phyloP scores from a whole-genome alignment of 805 yeast genomes.

The Myxozyma monticola region DNA sequence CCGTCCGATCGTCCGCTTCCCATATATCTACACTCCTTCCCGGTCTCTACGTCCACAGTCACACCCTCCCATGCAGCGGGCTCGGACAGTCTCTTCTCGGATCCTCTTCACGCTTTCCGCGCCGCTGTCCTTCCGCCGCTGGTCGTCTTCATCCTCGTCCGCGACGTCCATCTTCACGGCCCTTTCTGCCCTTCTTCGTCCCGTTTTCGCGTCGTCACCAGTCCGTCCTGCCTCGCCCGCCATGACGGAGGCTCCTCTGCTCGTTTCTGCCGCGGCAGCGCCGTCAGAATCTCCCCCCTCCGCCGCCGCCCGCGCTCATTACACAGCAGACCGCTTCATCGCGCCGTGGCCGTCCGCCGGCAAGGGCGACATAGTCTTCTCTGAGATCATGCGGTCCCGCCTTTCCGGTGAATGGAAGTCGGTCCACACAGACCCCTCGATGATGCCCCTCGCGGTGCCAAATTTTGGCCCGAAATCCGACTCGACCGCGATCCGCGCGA shows the following conservation, averaged over 20 bases:
- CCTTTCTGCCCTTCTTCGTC: not conserved
- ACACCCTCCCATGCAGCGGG: too few relatives aligned
- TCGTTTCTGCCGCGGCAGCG: constrained; percentile 2
- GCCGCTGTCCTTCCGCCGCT: too few relatives aligned
- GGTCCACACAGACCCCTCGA: constrained; percentile 9
- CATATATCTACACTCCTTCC: too few relatives aligned
- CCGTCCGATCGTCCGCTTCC: too few relatives aligned
- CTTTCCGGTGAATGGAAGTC: constrained; percentile 13
- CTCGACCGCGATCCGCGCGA: constrained; percentile 11
- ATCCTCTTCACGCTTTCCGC: too few relatives aligned
- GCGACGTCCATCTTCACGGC: constrained; percentile 2
- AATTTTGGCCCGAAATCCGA: constrained; percentile 4
- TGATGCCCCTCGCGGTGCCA: constrained; percentile 18
- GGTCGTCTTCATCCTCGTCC: constrained; percentile 12
- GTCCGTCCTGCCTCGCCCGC: not conserved
- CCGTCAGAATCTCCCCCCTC: constrained; percentile 9
- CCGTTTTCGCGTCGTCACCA: not conserved
- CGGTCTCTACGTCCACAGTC: too few relatives aligned
- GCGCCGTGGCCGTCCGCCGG: constrained; percentile 24
- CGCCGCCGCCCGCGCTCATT: constrained; percentile 9
- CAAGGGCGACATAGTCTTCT: constrained; percentile 3
- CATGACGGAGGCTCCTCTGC: not conserved
- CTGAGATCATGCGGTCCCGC: constrained; percentile 3
- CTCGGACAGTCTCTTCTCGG: too few relatives aligned
- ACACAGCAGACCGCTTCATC: constrained; percentile 9